Base-by-base conservation (phyloP, 371 early-diverging fungal species). In the Rhizopus microsporus region DNA sequence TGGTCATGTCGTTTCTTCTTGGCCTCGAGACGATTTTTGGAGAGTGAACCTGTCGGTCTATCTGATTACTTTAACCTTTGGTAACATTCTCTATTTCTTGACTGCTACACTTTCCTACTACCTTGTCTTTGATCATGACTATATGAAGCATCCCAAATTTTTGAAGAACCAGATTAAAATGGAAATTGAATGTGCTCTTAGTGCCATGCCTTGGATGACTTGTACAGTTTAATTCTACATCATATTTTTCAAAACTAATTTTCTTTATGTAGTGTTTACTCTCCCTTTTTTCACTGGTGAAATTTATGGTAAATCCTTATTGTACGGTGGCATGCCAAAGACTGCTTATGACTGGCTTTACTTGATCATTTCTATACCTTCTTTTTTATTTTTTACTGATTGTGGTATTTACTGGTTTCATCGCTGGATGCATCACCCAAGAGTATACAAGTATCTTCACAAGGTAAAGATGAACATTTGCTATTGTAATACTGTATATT, bases 351-450 rank as follows among this genome's bases (percentile, higher is more conserved):
- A 65, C 5, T 90, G 89, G 85, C 61, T 79, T 13, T 95, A 90
- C 58, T 64, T 92, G 38, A 35, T 84, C 4, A 12, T 83, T 7
- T 87, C 87, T 56, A 66, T 92, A 4, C 71, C 83, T 39, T 53
- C 75, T 59, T 97, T 96, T 70, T 78, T 97, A 58, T 66, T 92
- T 66, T 94, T 95, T 62, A 96, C 96, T 35, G 98, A 97, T 63
- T 89, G 84, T 66, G 84, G 91, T 52, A 93, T 97, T 62, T 97
- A 97, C 69, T 95, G 93, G 92, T 87, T 95, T 61, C 97, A 96
- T 72, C 89, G 97, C 13, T 81, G 82, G 60, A 80, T 90, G 68
- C 97, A 98, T 67, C 93, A 93, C 57, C 95, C 92, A 47, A 57
- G 73, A 49, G 65, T 96, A 35, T 96, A 97, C 70, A 88, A 88